Percentiles rank a stretch among this genome's conserved stretches.
These are phyloP conservation scores for Sporisorium graminicola DNA, from an alignment of 1,284 basidiomycete genomes.

Conservation along the genomic window DNA sequence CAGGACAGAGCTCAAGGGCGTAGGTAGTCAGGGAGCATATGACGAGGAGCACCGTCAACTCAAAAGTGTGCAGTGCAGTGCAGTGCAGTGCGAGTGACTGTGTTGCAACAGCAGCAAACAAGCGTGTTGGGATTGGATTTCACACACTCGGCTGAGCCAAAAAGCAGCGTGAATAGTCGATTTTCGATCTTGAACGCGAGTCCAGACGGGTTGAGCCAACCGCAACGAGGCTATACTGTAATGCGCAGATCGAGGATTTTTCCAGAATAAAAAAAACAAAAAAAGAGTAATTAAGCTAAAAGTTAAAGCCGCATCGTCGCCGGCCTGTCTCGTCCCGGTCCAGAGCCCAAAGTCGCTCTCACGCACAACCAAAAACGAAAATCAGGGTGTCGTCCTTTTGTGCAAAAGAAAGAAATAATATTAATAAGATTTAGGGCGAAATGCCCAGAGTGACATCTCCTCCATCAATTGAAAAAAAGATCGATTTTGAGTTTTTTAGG, in stretches of 20 bases:
- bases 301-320: neutral
- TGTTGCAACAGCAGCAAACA: neutral
- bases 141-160: neutral
- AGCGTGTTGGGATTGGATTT: neutral
- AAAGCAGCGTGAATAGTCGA: conserved; percentile 1
- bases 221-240: neutral
- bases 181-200: conserved; percentile 4
- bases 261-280: no score
- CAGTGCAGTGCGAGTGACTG: neutral
- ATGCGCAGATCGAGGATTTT: conserved; percentile 5
- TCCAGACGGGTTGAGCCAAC: neutral
- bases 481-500: no score
- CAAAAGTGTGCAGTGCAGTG: neutral
- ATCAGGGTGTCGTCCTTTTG: conserved; percentile 1
- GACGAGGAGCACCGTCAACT: neutral
- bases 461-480: neutral
- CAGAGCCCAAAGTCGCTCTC: neutral
- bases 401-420: neutral
- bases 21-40: neutral
- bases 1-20: neutral
- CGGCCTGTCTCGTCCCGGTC: neutral
- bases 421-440: conserved; percentile 6
- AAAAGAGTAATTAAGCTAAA: neutral
- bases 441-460: conserved; percentile 15
- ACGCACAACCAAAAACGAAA: neutral